Evolutionary conservation across 208 protist genomes (phyloP), one percentile per base, ranked within the genome.

Genomic region (Phytomonas francai): DNA sequence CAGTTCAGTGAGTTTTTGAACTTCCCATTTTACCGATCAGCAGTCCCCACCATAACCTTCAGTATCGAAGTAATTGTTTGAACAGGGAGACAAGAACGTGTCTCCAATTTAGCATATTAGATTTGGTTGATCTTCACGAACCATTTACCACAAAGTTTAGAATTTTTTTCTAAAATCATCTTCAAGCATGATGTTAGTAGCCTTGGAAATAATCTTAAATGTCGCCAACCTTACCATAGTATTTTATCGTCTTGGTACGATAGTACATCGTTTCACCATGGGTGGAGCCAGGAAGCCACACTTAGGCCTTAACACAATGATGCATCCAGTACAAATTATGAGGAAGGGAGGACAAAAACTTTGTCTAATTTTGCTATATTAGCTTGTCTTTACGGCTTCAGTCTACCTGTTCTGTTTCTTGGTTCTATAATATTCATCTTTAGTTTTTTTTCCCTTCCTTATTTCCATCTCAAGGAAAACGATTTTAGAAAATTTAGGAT

Each of bases 381-480:
- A 54, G 45, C 45, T 54, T 45, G 19, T 22, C 39, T 45, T 54
- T 25, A 12, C 22, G 16, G 19, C 45, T 6, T 54, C 45, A 54
- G 25, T 54, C 11, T 54, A 54, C 45, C 45, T 54, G 45, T 54
- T 54, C 45, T 25, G 11, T 54, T 54, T 22, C 45, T 54, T 54
- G 19, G 45, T 54, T 54, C 8, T 4, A 54, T 25, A 56, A 19
- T 51, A 63, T 36, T 39, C 32, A 56, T 63, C 34, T 25, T 63
- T 58, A 49, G 5, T 74, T 73, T 59, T 74, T 74, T 74, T 73
- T 72, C 16, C 56, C 11, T 72, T 66, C 56, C 68, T 73, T 67
- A 27, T 67, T 67, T 67, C 36, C 30, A 25, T n/a, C 30, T 16
- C 16, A 34, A 63, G 39, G 31, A 67, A 67, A 67, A 7, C 30